A percentile compares a stretch with the other conserved stretches of the same genome.
Evolutionary conservation across 2,329 filamentous ascomycete species (phyloP).

Genomic region (Emergomyces orientalis): DNA sequence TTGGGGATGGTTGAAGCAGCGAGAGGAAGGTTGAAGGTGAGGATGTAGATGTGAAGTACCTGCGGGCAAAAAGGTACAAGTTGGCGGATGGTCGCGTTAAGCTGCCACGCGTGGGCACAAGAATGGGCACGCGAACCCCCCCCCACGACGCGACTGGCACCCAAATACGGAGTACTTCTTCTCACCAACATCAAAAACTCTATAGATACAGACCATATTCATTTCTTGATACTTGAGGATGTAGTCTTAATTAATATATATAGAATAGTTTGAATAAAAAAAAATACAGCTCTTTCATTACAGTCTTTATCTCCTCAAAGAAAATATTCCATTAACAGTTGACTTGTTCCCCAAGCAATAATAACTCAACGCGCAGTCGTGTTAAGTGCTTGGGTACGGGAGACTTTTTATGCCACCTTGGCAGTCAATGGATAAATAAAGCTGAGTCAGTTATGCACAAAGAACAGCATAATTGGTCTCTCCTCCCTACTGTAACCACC

Average conservation of each 20-base stretch:
- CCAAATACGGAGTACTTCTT: not conserved
- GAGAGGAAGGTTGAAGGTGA: not conserved
- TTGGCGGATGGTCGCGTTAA: not conserved
- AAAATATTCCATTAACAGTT: too few relatives aligned
- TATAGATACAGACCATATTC: too few relatives aligned
- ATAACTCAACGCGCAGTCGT: not conserved
- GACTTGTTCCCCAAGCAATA: too few relatives aligned
- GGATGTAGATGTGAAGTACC: not conserved
- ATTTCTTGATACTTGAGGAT: not conserved
- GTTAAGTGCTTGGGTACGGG: not conserved
- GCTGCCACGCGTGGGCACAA: not conserved
- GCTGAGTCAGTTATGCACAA: constrained; percentile 1
- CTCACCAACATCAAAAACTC: not conserved
- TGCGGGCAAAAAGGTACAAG: not conserved
- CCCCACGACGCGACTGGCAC: not conserved
- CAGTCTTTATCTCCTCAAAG: not conserved
- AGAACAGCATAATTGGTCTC: not conserved
- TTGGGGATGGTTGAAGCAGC: not conserved
- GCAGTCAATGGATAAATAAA: not conserved
- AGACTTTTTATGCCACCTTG: not conserved
- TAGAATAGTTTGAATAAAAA: not conserved
- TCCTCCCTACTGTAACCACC: not conserved
- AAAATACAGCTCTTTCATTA: not conserved
- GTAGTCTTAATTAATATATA: not conserved
- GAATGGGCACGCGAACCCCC: not conserved